phyloP scores from a whole-genome alignment of 345 rosid genomes.

The Nasturtium officinale region DNA sequence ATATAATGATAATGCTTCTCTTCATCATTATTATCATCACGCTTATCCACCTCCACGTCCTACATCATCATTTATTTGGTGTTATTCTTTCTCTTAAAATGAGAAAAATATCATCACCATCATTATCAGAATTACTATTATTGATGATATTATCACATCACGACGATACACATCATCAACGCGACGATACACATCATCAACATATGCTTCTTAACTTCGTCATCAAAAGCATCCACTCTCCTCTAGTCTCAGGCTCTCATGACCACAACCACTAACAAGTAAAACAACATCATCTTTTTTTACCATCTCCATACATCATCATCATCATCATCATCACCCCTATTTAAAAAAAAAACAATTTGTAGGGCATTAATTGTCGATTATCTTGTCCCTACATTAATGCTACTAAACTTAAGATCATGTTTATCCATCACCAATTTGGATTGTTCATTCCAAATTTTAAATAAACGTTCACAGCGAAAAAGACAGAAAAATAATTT shows the following conservation, averaged over 20 bases:
- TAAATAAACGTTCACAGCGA: not conserved
- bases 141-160: constrained; percentile 47
- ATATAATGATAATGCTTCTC: constrained; percentile 31
- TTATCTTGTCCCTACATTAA: not conserved
- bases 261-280: constrained; percentile 40
- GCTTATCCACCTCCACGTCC: constrained; percentile 38
- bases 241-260: constrained; percentile 13
- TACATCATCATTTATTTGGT: constrained; percentile 33
- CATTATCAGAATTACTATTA: constrained; percentile 36
- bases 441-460: not conserved
- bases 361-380: not conserved
- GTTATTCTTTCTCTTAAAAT: constrained; percentile 11
- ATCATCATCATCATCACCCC: constrained; percentile 28
- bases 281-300: constrained; percentile 34
- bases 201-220: constrained; percentile 37
- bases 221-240: constrained; percentile 30
- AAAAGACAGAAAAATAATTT: not conserved
- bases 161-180: constrained; percentile 29
- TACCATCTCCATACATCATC: constrained; percentile 32
- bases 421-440: not conserved
- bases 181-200: constrained; percentile 29
- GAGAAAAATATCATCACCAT: constrained; percentile 15
- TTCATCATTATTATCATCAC: constrained; percentile 38
- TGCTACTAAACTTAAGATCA: not conserved
- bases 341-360: not conserved